Conservation (phyloP, 257 asterid genomes). For the Solanum rostratum region DNA sequence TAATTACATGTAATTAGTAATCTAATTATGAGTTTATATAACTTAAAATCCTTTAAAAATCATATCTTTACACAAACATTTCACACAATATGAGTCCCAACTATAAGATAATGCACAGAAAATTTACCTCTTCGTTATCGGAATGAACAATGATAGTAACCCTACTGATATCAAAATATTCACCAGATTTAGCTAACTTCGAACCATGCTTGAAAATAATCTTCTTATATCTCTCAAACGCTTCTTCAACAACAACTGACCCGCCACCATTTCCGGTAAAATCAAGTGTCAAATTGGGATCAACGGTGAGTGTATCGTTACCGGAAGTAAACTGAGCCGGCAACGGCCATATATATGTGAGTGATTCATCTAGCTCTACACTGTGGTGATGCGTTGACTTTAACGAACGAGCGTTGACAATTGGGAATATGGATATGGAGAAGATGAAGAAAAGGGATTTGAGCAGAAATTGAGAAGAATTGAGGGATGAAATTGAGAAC, state of each 20-base stretch:
- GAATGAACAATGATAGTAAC: conserved; percentile 47
- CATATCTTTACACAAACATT: neutral
- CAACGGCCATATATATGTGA: conserved; percentile 68
- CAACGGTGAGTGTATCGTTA: conserved; percentile 63
- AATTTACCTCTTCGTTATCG: conserved; percentile 49
- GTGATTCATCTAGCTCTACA: conserved; percentile 24
- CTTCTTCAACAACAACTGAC: conserved; percentile 34
- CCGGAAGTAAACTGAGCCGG: conserved; percentile 67
- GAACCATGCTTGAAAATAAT: conserved; percentile 45
- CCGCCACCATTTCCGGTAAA: conserved; percentile 29
- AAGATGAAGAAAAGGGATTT: neutral
- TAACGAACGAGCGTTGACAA: conserved; percentile 28
- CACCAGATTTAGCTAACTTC: conserved; percentile 14
- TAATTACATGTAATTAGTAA: neutral
- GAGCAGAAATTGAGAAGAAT: neutral
- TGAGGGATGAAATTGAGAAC: neutral
- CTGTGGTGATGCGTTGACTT: conserved; percentile 15
- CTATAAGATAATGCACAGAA: neutral
- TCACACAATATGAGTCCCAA: neutral
- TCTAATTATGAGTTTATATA: neutral
- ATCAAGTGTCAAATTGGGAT: conserved; percentile 51
- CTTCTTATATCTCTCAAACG: conserved; percentile 55
- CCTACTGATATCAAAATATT: conserved; percentile 37
- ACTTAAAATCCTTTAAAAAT: neutral
- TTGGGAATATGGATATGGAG: neutral